A percentile compares a stretch with the other conserved stretches of the same genome.
These are phyloP conservation scores for Thielaviopsis ethacetica DNA, from an alignment of 2,329 filamentous ascomycete genomes.

Conservation along the genomic window DNA sequence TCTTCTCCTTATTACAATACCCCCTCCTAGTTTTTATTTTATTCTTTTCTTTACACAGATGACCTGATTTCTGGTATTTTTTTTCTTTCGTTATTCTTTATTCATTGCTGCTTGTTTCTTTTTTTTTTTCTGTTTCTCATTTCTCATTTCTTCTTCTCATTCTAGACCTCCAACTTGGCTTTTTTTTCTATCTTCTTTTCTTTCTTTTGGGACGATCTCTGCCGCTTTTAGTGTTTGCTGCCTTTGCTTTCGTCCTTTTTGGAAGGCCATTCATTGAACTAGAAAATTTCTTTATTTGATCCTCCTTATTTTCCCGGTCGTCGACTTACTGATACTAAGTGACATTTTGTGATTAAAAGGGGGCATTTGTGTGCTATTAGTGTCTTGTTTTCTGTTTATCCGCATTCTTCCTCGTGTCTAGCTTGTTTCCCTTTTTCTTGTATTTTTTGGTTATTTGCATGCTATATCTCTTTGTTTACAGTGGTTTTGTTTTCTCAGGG, in stretches of 20 bases:
- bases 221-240: not conserved
- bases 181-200: too few relatives aligned
- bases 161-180: not conserved
- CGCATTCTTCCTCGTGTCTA: not conserved
- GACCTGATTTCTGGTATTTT: conserved; percentile 3
- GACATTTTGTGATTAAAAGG: not conserved
- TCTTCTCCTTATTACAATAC: conserved; percentile 1
- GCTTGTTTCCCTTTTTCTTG: not conserved
- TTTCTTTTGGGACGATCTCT: not conserved
- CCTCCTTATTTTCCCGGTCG: not conserved
- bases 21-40: conserved; percentile 5
- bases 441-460: conserved; percentile 3
- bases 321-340: not conserved
- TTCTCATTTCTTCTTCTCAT: not conserved
- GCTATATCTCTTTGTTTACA: not conserved
- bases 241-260: not conserved
- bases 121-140: not conserved
- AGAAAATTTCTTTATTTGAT: not conserved
- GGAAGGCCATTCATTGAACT: not conserved
- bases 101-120: not conserved
- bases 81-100: not conserved
- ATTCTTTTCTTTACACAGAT: not conserved
- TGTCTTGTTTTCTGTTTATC: not conserved
- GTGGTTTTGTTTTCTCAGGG: not conserved
- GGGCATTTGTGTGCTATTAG: not conserved